Conservation (phyloP, 345 rosid species). For the Angophora floribunda region DNA sequence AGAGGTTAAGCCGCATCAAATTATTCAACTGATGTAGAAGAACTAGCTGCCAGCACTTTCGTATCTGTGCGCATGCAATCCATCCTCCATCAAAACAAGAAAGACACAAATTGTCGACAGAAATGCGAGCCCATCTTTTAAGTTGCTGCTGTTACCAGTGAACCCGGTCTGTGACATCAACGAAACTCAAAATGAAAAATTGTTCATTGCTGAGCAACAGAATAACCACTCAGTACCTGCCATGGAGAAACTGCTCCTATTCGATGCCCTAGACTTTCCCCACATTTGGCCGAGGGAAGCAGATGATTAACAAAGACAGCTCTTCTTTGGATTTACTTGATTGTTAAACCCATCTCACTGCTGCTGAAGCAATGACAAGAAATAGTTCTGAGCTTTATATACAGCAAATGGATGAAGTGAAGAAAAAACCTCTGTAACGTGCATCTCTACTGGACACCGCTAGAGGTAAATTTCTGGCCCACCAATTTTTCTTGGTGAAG, state of each 20-base stretch:
- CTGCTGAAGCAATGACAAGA: not conserved
- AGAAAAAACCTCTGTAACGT: not conserved
- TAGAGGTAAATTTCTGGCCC: not conserved
- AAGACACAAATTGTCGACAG: not conserved
- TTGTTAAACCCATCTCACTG: not conserved
- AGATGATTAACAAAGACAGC: not conserved
- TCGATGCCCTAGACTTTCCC: not conserved
- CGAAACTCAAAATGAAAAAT: not conserved
- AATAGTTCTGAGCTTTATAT: not conserved
- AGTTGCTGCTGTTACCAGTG: not conserved
- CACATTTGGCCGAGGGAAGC: not conserved
- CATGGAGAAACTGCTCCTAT: not conserved
- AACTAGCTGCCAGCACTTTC: not conserved
- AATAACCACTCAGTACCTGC: not conserved
- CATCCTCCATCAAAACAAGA: not conserved
- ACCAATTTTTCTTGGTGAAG: not conserved
- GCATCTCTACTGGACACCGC: not conserved
- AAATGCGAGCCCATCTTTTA: not conserved
- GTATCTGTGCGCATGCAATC: not conserved
- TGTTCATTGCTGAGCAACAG: not conserved
- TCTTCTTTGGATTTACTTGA: not conserved
- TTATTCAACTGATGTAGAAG: not conserved
- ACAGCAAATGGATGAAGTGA: not conserved
- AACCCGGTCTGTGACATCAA: not conserved
- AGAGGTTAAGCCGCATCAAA: not conserved